Conservation (phyloP, 2,329 filamentous ascomycete genomes). For the Colletotrichum karsti region DNA sequence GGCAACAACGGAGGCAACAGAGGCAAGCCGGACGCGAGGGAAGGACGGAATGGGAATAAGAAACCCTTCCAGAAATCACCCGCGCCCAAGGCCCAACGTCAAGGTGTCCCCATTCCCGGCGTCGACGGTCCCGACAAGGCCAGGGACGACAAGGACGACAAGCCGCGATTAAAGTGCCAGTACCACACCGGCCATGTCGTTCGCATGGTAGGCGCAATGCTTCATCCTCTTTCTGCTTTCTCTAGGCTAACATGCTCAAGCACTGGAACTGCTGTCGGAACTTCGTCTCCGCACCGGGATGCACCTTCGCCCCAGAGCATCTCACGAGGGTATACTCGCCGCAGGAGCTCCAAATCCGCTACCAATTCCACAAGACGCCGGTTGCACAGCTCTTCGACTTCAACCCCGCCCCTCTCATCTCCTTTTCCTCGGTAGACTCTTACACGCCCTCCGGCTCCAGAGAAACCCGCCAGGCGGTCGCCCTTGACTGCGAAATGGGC, state of each 20-base stretch:
- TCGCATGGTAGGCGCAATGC: conserved; percentile 33
- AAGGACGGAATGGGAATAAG: background rate
- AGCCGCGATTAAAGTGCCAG: conserved; percentile 33
- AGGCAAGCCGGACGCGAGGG: background rate
- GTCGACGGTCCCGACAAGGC: background rate
- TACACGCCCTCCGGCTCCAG: background rate
- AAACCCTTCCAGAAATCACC: background rate
- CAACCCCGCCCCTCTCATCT: background rate
- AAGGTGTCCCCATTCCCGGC: background rate
- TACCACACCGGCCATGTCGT: conserved; percentile 39
- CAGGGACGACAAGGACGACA: conserved; percentile 6
- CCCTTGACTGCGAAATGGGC: conserved; percentile 66
- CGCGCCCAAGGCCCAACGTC: background rate
- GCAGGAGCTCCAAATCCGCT: conserved; percentile 33
- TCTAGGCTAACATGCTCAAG: conserved; percentile 25
- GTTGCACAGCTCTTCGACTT: background rate
- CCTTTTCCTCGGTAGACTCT: background rate
- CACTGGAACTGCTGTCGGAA: conserved; percentile 42
- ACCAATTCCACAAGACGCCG: conserved; percentile 21
- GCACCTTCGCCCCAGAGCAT: conserved; percentile 36
- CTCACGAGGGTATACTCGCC: conserved; percentile 31
- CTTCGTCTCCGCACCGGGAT: conserved; percentile 33
- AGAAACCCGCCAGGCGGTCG: conserved; percentile 41
- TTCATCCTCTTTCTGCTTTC: background rate
- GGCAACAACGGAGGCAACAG: conserved; percentile 23